phyloP scores from a whole-genome alignment of 805 yeast species.

The Ogataea wickerhamii region DNA sequence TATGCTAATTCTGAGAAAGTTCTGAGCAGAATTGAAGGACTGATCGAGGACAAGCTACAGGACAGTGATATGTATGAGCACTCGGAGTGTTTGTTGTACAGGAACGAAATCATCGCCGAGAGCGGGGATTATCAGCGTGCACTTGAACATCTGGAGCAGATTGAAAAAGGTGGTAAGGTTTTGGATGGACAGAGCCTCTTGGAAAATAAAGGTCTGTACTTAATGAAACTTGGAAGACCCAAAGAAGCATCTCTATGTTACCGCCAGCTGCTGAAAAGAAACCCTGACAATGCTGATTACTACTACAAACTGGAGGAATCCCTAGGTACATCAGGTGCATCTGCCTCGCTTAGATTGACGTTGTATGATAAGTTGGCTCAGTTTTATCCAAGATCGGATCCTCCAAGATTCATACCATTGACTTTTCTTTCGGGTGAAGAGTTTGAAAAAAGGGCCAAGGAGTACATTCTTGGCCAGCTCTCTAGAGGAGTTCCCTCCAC shows the following conservation, averaged over 20 bases:
- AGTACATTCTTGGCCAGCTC: slow-evolving; percentile 60
- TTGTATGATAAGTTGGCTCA: slow-evolving; percentile 62
- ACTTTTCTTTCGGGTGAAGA: slow-evolving; percentile 57
- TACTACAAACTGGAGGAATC: slow-evolving; percentile 65
- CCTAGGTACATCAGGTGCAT: slow-evolving; percentile 46
- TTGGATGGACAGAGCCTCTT: slow-evolving; percentile 57
- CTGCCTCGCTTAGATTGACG: slow-evolving; percentile 47
- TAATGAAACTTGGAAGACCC: slow-evolving; percentile 50
- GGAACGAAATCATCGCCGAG: slow-evolving; percentile 60
- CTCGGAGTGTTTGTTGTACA: slow-evolving; percentile 75
- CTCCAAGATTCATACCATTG: slow-evolving; percentile 75
- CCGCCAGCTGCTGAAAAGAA: slow-evolving; percentile 71
- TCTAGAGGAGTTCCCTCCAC: slow-evolving; percentile 85
- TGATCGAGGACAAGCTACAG: slow-evolving; percentile 63
- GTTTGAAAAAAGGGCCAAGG: slow-evolving; percentile 41
- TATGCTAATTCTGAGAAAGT: slow-evolving; percentile 66
- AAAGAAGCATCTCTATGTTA: slow-evolving; percentile 67
- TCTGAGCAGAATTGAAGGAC: slow-evolving; percentile 68
- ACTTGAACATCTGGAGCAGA: slow-evolving; percentile 53
- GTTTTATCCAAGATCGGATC: slow-evolving; percentile 81
- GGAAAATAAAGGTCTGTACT: slow-evolving; percentile 66
- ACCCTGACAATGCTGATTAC: slow-evolving; percentile 74
- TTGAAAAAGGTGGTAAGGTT: slow-evolving; percentile 45
- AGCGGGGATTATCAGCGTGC: slow-evolving; percentile 64
- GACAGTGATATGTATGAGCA: slow-evolving; percentile 71